phyloP scores from a whole-genome alignment of 805 yeast species.

The Diddensiella caesifluorescens region DNA sequence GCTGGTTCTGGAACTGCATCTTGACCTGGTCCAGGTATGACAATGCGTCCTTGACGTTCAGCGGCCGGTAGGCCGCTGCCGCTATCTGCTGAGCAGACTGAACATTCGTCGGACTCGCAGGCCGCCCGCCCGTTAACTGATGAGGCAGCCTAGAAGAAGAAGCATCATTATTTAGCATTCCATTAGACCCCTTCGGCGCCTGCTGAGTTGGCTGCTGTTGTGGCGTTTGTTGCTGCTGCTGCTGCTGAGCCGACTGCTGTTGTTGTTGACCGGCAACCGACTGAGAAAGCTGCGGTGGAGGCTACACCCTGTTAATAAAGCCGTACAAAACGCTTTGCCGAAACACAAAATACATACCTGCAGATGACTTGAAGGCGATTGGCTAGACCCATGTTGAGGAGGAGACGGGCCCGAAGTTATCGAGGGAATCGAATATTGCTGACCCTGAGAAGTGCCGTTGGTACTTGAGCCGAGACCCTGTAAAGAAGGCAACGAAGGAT shows the following conservation, averaged over 20 bases:
- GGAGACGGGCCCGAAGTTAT: conserved; percentile 15
- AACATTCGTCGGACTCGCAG: conserved; percentile 20
- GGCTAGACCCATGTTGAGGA: neutral
- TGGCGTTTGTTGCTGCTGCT: conserved; percentile 11
- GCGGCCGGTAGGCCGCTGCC: conserved; percentile 45
- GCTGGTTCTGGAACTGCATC: conserved; percentile 82
- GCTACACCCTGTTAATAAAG: conserved; percentile 25
- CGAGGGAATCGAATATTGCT: conserved; percentile 17
- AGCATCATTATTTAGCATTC: neutral
- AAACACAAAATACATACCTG: conserved; percentile 11
- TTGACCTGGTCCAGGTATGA: conserved; percentile 95
- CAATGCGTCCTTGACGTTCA: conserved; percentile 93
- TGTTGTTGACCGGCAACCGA: conserved; percentile 8
- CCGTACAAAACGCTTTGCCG: too few relatives aligned
- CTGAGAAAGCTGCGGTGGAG: conserved; percentile 8
- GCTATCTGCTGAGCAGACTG: conserved; percentile 22
- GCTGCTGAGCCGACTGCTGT: conserved; percentile 14
- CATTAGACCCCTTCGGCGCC: neutral
- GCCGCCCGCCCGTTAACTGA: conserved; percentile 17
- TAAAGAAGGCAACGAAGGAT: conserved; percentile 29
- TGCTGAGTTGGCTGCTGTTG: neutral
- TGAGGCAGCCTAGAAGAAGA: conserved; percentile 13
- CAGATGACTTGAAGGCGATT: neutral
- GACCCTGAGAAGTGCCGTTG: conserved; percentile 18
- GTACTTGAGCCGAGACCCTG: conserved; percentile 22